Base-by-base conservation (phyloP, 2,329 filamentous ascomycete genomes). In the Basipetospora chlamydospora region DNA sequence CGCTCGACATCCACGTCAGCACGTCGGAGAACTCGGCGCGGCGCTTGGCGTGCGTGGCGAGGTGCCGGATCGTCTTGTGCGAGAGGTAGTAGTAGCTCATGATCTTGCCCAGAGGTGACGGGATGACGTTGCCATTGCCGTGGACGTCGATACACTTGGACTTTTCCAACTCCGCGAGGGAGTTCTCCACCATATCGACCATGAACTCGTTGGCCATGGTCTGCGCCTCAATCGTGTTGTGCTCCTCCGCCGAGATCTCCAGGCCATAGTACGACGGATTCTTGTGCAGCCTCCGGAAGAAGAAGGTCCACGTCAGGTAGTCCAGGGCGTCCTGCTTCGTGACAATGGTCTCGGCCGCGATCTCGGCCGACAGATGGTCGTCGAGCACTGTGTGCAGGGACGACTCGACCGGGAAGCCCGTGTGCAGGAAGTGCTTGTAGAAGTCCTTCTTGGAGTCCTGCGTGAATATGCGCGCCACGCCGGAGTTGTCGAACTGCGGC, bases 31-130 rank as follows among this genome's bases (percentile, higher is more conserved):
- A 92, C 1, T 70, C 74, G 2, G 82, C 84, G 13, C 77, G 62
- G 0, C 76, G 70, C 49, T 82, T 88, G 17, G 81, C 83, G 45
- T 88, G 71, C 32, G 73, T 68, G 43, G 82, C 74, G 6, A 98
- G 71, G 48, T 85, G 78, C 1, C 90, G 82, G 48, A 98, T 86
- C 0, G 90, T 98, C 58, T 82, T 82, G 61, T 98, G 90, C 0
- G 87, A 92, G 33, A 90, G 77, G 53, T 98, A 98, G 67, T 98
- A 98, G 66, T 96, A 98, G 55, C 83, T 93, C 85, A 96, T 95
- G 51, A 98, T 96, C 63, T 94, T 95, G 49, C 90, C 90, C 6
- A 96, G 70, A 0, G 88, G 79, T 0, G 90, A 96, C 1, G 88
- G 66, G 47, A 94, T 82, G 20, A 98, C 77, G 46, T 94, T 81